Conservation (phyloP, 306 rosid species). For the Trichosanthes cucumerina region DNA sequence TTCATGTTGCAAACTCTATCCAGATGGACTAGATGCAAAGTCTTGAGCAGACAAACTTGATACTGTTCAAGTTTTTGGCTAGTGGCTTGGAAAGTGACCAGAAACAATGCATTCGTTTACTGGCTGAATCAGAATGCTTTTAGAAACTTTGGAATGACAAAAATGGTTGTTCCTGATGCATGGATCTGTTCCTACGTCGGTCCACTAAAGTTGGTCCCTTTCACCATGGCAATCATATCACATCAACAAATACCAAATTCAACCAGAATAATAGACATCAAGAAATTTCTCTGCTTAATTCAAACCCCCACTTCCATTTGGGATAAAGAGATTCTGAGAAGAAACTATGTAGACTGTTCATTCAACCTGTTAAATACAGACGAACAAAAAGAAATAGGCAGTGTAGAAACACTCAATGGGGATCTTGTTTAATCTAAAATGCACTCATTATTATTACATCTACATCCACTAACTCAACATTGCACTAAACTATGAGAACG, state of each 20-base stretch:
- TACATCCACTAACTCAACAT: background rate
- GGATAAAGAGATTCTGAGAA: background rate
- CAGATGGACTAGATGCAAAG: slow-evolving; percentile 6
- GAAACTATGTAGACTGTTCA: background rate
- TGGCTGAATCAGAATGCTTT: slow-evolving; percentile 10
- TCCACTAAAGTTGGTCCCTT: slow-evolving; percentile 10
- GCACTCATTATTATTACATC: background rate
- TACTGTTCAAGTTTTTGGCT: slow-evolving; percentile 5
- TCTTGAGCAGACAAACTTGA: background rate
- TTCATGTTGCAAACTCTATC: background rate
- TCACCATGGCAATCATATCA: background rate
- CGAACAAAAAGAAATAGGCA: background rate
- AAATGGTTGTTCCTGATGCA: slow-evolving; percentile 2
- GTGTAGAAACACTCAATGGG: background rate
- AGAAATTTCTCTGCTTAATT: background rate
- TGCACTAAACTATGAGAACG: background rate
- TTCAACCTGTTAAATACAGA: background rate
- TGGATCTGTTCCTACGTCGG: slow-evolving; percentile 1
- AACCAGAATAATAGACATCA: background rate
- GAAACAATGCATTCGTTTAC: slow-evolving; percentile 3
- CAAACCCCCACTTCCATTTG: background rate
- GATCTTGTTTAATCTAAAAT: background rate
- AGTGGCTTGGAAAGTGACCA: slow-evolving; percentile 2
- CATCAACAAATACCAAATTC: background rate
- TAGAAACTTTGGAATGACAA: slow-evolving; percentile 9